Base-by-base conservation (phyloP, 192 early-diverging fungal species). In the Gonapodya prolifera region DNA sequence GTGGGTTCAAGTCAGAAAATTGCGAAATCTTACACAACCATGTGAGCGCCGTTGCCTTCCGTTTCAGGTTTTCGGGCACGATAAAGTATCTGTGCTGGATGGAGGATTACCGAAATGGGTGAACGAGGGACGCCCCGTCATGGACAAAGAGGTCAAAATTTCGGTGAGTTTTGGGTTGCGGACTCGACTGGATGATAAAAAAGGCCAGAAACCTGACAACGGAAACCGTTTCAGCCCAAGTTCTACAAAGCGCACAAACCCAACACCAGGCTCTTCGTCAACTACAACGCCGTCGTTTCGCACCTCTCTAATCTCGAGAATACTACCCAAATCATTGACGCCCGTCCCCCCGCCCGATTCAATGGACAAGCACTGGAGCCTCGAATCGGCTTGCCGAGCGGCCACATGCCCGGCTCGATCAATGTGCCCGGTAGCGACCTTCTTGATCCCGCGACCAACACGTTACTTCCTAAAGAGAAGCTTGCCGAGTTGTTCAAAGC, bases 101-200 rank as follows among this genome's bases (percentile, higher is more conserved):
- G 97, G 97, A 28, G 97, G 97, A 2, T 80, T 98, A 34, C 90
- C 89, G 0, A 88, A 87, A 34, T 98, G 97, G 97, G 79, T 84
- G 2, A 79, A 79, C 1, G 88, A 87, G 30, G 83, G 84, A 70
- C 77, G 84, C 31, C 85, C 87, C 33, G 77, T 87, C 2, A 87
- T 83, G 69, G 82, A 34, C 31, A 85, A 82, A 23, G 80, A 81
- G 23, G 73, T 78, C 8, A 79, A 75, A 32, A 71, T 80, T 35
- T 61, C 78, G 81, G 87, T 84, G 80, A 34, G 69, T 18, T 76
- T 18, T 1, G 2, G 0, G 34, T 83, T 34, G 35, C 35, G 0
- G 35, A 17, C 31, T 32, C 34, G 31, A 16, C 71, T 73, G 70
- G 32, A 35, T 23, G 35, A 18, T 18, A 17, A 1, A 70, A 77